Evolutionary conservation across 148 eudicot genomes (phyloP).

Genomic region (Rhododendron simsii): DNA sequence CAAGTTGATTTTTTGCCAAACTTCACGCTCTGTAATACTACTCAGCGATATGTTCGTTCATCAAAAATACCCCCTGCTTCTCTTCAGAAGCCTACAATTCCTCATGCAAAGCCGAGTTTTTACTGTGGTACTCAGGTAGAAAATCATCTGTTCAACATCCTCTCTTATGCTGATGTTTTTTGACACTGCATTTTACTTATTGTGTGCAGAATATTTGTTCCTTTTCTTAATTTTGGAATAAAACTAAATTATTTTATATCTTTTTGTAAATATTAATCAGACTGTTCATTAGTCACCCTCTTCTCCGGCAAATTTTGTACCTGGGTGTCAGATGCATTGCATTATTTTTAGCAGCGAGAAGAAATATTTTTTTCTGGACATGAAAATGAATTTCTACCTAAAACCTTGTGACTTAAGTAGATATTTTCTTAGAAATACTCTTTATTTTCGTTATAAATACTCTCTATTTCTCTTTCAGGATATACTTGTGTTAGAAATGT

Average conservation of each 20-base stretch:
- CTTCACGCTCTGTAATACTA: constrained; percentile 91
- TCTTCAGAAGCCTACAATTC: constrained; percentile 92
- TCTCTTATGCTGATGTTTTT: background rate
- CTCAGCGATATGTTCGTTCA: constrained; percentile 88
- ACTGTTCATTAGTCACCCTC: too few relatives aligned
- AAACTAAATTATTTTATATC: background rate
- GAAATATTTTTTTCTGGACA: too few relatives aligned
- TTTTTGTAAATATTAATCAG: too few relatives aligned
- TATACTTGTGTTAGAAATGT: too few relatives aligned
- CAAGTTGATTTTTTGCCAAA: constrained; percentile 95
- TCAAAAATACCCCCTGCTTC: constrained; percentile 65
- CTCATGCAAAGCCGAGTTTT: constrained; percentile 81
- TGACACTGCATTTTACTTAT: background rate
- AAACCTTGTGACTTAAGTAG: too few relatives aligned
- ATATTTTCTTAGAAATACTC: too few relatives aligned
- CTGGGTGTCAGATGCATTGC: too few relatives aligned
- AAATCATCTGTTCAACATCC: constrained; percentile 2
- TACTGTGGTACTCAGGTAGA: constrained; percentile 92
- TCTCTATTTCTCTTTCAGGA: too few relatives aligned
- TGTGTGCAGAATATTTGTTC: background rate
- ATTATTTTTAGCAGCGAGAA: too few relatives aligned
- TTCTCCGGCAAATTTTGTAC: too few relatives aligned
- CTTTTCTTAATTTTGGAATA: background rate
- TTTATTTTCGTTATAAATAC: too few relatives aligned
- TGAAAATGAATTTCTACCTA: too few relatives aligned